These are phyloP conservation scores for Talaromyces sp. DNA, from an alignment of 2,329 filamentous ascomycete species.

Conservation along the genomic window DNA sequence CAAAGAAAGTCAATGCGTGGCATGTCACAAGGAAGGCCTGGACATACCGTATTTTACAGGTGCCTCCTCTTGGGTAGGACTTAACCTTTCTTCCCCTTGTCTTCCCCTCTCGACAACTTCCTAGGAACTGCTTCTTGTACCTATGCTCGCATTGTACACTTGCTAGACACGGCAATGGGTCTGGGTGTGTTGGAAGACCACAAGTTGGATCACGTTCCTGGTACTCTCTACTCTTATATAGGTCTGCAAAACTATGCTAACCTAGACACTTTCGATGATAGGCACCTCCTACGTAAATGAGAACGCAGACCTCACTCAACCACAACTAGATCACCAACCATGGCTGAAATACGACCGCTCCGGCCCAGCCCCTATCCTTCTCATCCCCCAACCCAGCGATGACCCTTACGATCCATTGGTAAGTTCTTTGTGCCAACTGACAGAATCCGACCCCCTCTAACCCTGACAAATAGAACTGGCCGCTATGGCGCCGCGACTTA, in stretches of 20 bases:
- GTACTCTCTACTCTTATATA: constrained; percentile 55
- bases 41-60: not conserved
- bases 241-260: too few relatives aligned
- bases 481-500: constrained; percentile 77
- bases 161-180: too few relatives aligned
- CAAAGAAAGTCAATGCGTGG: not conserved
- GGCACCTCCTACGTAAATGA: constrained; percentile 57
- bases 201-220: constrained; percentile 69
- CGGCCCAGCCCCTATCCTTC: constrained; percentile 68
- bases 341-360: constrained; percentile 70
- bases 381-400: constrained; percentile 87
- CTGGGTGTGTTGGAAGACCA: constrained; percentile 71
- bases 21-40: not conserved
- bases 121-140: not conserved
- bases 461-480: constrained; percentile 62
- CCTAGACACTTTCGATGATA: constrained; percentile 24
- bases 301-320: constrained; percentile 41
- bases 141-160: not conserved
- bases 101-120: not conserved
- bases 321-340: constrained; percentile 27
- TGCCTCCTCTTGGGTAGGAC: too few relatives aligned
- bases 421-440: constrained; percentile 24
- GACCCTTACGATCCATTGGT: constrained; percentile 86
- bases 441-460: not conserved
- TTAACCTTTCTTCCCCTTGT: not conserved